Base-by-base conservation (phyloP, 2,329 filamentous ascomycete species). In the Fusarium newnesense region DNA sequence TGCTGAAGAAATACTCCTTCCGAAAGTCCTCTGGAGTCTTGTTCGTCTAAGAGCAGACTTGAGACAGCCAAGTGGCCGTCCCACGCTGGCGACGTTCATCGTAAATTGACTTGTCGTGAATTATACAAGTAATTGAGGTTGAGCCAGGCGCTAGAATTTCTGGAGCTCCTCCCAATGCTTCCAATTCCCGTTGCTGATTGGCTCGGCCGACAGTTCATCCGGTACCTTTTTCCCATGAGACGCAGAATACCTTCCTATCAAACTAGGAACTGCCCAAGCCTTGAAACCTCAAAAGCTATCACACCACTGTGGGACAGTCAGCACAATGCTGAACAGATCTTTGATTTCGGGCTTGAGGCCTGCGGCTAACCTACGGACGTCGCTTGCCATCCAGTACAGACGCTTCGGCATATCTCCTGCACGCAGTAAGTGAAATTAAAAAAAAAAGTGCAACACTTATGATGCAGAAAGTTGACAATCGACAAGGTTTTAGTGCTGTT, bases 31-130 rank as follows among this genome's bases (percentile, higher is more conserved):
- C 64, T 88, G 87, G 69, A 87, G 87, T 70, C 89, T 85, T 52
- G 87, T 83, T 79, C 89, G 87, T 72, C 91, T 86, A 76, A 94
- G 79, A 42, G 89, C 84, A 36, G 89, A 85, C 83, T 93, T 93
- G 80, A 93, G 89, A 83, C 90, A 92, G 86, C 90, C 89, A 79
- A 93, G 83, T 70, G 93, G 92, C 88, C 92, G 90, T 83, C 89
- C 83, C 79, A 87, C 79, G 68, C 87, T 83, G 74, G 89, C 85
- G 75, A 88, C 86, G 87, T 94, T 94, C 86, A 87, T 89, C 73
- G 78, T 83, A 77, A 69, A 63, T 60, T 69, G 67, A 67, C 44
- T 73, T 72, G 60, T 70, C 53, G 74, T 70, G 70, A 58, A 59
- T 75, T 67, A 59, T 59, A 60, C 70, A 64, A 42, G 47, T 42